A percentile compares a stretch with the other conserved stretches of the same genome.
Conservation (phyloP, 352 stramenopile species). For the Phytophthora sojae region DNA sequence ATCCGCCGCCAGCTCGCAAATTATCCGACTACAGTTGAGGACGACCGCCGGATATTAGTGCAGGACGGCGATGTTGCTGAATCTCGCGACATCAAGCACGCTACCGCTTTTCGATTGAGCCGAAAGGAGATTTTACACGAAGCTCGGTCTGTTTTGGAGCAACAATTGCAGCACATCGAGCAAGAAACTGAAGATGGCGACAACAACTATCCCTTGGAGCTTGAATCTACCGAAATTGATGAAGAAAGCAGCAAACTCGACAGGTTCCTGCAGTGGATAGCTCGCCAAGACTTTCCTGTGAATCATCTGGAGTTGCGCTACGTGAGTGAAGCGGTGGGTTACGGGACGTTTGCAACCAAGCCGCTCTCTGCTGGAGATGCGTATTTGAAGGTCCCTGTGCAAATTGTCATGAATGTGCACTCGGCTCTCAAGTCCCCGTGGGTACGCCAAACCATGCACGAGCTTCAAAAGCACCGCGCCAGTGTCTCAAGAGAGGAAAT, state of each 20-base stretch:
- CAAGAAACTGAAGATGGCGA: neutral
- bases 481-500: constrained; percentile 46
- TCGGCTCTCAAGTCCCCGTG: constrained; percentile 62
- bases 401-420: constrained; percentile 72
- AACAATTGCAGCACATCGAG: constrained; percentile 1
- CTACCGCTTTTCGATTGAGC: constrained; percentile 56
- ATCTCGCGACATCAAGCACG: constrained; percentile 16
- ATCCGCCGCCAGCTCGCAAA: constrained; percentile 28
- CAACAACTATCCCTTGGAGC: neutral
- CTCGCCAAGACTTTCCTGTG: constrained; percentile 37
- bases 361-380: constrained; percentile 56
- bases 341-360: constrained; percentile 71
- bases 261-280: constrained; percentile 62
- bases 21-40: constrained; percentile 51
- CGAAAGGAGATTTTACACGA: constrained; percentile 62
- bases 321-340: constrained; percentile 59
- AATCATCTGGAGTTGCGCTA: constrained; percentile 71
- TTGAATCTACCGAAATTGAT: neutral
- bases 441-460: constrained; percentile 42
- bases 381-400: constrained; percentile 84
- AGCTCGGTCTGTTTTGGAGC: constrained; percentile 23
- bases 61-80: neutral
- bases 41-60: constrained; percentile 34
- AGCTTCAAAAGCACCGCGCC: constrained; percentile 16
- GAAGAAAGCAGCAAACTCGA: constrained; percentile 20